Base-by-base conservation (phyloP, 2,329 filamentous ascomycete genomes). In the Chaetomium strumarium region DNA sequence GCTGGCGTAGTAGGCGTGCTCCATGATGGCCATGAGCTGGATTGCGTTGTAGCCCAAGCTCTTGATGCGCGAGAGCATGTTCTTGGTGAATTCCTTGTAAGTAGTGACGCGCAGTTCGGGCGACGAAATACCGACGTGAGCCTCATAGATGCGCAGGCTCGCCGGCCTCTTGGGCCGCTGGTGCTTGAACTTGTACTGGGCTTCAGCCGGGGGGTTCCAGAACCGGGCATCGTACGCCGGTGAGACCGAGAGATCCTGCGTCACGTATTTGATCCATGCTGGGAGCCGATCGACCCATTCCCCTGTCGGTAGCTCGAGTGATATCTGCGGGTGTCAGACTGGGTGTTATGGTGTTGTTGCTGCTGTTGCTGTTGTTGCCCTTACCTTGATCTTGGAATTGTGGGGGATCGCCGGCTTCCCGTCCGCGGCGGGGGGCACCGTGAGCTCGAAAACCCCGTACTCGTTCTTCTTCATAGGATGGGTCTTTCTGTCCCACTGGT, bases 1-100 rank as follows among this genome's bases (percentile, higher is more conserved):
- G 66, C 92, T 97, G 64, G 93, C 93, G 68, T 99, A 99, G 77
- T 99, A 99, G 46, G 93, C 93, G 71, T 99, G 93, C 68, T 99
- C 93, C 92, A 99, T 99, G 66, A 99, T 79, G 42, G 93, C 93
- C 93, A 99, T 99, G 58, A 99, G 78, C 68, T 99, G 93, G 61
- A 99, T 97, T 50, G 91, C 88, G 67, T 99, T 97, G 76, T 99
- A 99, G 38, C 92, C 93, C 40, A 97, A 76, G 58, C 83, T 75
- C 66, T 91, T 86, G 72, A 99, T 97, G 53, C 92, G 83, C 14
- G 92, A 91, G 8, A 99, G 80, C 79, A 96, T 90, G 68, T 88
- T 90, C 64, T 84, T 78, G 2, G 92, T 97, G 69, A 99, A 99
- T 72, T 99, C 91, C 70, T 96, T 96, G 80, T 96, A 99, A 7